Evolutionary conservation across 1,284 basidiomycete species (phyloP).

Genomic region (Fistulina hepatica): DNA sequence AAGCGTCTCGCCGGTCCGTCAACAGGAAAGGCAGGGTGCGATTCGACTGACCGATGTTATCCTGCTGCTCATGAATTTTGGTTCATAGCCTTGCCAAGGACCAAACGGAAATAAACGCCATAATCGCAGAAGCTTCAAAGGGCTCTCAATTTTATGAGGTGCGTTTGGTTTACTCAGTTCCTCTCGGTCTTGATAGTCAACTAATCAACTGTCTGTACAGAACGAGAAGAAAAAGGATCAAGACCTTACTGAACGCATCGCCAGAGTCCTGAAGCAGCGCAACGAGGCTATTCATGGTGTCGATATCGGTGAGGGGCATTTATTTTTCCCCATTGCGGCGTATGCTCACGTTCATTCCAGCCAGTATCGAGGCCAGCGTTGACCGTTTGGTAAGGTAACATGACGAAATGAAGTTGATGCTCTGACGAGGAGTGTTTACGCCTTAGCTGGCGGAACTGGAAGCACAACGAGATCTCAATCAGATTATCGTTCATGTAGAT

Average conservation of each 20-base stretch:
- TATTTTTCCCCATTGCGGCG: slow-evolving; percentile 3
- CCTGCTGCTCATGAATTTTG: slow-evolving; percentile 1
- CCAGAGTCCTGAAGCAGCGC: slow-evolving; percentile 50
- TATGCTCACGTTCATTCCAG: slow-evolving; percentile 22
- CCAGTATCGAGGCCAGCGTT: slow-evolving; percentile 38
- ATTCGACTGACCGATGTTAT: slow-evolving; percentile 9
- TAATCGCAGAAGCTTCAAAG: slow-evolving; percentile 73
- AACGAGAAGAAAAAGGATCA: slow-evolving; percentile 80
- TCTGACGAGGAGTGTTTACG: slow-evolving; percentile 1
- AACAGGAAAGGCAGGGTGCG: slow-evolving; percentile 66
- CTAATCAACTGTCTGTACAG: slow-evolving; percentile 23
- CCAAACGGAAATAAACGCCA: slow-evolving; percentile 67
- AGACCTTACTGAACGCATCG: slow-evolving; percentile 64
- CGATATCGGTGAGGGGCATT: slow-evolving; percentile 43
- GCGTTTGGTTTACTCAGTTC: too few species aligned
- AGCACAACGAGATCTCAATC: slow-evolving; percentile 64
- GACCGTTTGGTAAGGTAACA: slow-evolving; percentile 36
- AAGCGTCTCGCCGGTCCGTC: slow-evolving; percentile 69
- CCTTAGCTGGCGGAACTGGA: slow-evolving; percentile 68
- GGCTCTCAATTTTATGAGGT: slow-evolving; percentile 80
- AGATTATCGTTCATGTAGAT: slow-evolving; percentile 81
- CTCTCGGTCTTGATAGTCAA: neutral
- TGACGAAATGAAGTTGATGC: neutral
- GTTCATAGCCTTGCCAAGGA: slow-evolving; percentile 56
- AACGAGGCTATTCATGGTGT: slow-evolving; percentile 48